Conservation (phyloP, 2,329 filamentous ascomycete species). For the Thelonectria olida region DNA sequence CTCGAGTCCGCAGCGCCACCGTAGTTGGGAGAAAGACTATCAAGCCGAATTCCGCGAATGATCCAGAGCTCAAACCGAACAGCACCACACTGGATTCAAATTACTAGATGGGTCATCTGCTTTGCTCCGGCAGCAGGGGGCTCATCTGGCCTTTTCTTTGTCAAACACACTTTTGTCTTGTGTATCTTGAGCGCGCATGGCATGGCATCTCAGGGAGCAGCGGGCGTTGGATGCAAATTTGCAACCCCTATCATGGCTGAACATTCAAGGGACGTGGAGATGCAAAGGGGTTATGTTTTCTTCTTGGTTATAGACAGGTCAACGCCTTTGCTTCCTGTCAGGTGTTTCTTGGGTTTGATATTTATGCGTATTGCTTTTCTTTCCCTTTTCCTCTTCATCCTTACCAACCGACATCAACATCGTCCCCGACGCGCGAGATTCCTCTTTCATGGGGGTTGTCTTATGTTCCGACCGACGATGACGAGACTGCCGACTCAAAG, state of each 20-base stretch:
- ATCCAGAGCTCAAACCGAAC: slow-evolving; percentile 74
- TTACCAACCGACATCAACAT: slow-evolving; percentile 4
- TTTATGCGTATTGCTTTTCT: slow-evolving; percentile 20
- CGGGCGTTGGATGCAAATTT: slow-evolving; percentile 47
- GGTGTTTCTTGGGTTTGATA: slow-evolving; percentile 41
- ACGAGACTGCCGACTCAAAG: background rate
- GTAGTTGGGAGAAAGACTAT: slow-evolving; percentile 69
- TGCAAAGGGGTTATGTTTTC: slow-evolving; percentile 37
- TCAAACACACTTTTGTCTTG: slow-evolving; percentile 35
- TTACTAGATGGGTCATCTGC: slow-evolving; percentile 27
- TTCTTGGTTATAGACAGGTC: slow-evolving; percentile 41
- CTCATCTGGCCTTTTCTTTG: slow-evolving; percentile 38
- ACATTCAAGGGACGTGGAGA: slow-evolving; percentile 38
- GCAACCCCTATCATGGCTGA: slow-evolving; percentile 43
- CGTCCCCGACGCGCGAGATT: background rate
- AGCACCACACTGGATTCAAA: slow-evolving; percentile 64
- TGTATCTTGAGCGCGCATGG: slow-evolving; percentile 49
- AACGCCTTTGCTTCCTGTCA: slow-evolving; percentile 32
- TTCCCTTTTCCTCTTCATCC: slow-evolving; percentile 8
- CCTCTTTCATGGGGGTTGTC: background rate
- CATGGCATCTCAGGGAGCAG: slow-evolving; percentile 46
- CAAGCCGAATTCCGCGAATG: slow-evolving; percentile 69
- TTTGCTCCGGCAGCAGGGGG: slow-evolving; percentile 12
- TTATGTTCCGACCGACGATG: background rate
- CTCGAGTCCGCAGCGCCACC: slow-evolving; percentile 65